Evolutionary conservation across 441 rosid genomes (phyloP).

Genomic region (Bocquillonia castaneifolia): DNA sequence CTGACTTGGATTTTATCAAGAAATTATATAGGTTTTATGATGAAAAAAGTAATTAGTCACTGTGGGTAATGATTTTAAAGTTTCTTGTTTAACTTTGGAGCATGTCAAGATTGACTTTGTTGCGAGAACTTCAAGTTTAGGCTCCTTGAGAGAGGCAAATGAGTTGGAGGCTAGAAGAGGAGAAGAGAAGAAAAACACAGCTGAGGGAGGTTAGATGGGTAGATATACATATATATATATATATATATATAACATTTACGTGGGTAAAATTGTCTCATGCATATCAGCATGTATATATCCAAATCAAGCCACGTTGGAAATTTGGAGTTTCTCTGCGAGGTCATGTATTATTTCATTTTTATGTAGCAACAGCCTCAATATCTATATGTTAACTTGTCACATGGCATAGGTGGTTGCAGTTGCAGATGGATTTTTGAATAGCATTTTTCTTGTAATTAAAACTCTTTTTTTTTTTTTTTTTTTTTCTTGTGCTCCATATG

Average conservation of each 20-base stretch:
- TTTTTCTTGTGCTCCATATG: background rate
- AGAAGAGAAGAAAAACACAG: constrained; percentile 1
- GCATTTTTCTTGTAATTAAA: constrained; percentile 25
- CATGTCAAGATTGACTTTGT: background rate
- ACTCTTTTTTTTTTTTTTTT: background rate
- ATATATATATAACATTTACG: too few species aligned
- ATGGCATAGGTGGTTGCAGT: constrained; percentile 13
- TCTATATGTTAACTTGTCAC: constrained; percentile 10
- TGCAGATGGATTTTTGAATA: constrained; percentile 16
- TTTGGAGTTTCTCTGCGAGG: constrained; percentile 6
- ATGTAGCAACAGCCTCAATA: constrained; percentile 17
- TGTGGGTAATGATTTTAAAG: constrained; percentile 9
- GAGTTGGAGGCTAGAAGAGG: background rate
- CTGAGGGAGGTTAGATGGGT: constrained; percentile 10
- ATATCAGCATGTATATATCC: constrained; percentile 21
- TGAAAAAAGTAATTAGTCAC: constrained; percentile 3
- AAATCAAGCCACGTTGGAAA: constrained; percentile 16
- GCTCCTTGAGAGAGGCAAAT: background rate
- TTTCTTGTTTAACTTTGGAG: background rate
- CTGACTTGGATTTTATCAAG: background rate
- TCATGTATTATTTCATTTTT: constrained; percentile 30
- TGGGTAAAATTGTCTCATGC: background rate
- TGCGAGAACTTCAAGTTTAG: background rate
- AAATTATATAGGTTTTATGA: background rate
- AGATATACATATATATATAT: too few species aligned